Base-by-base conservation (phyloP, 352 stramenopile species). In the Thraustochytrium striatum region DNA sequence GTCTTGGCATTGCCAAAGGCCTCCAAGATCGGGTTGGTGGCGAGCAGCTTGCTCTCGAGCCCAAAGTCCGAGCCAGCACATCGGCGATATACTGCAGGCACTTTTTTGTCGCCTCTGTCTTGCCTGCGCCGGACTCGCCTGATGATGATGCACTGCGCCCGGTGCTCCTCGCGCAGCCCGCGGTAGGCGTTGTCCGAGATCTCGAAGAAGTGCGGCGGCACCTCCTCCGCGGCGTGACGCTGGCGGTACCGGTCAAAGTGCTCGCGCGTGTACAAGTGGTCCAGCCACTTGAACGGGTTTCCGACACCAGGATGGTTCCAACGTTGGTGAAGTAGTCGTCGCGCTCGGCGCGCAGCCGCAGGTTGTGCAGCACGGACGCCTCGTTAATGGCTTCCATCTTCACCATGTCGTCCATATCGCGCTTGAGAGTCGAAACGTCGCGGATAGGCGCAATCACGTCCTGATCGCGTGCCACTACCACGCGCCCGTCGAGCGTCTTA, bases 1-100 rank as follows among this genome's bases (percentile, higher is more conserved):
- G 95, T 98, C 39, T 94, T 90, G 53, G 95, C 95, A 83, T 99
- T 99, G 79, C 96, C 96, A 85, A 99, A 99, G 1, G 93, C 93
- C 85, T 99, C 96, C 16, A 99, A 87, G 68, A 99, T 95, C 50
- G 96, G 95, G 85, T 99, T 99, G 5, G 93, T 97, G 55, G 93
- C 96, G 38, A 99, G 57, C 39, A 85, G 57, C 41, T 50, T 69
- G 47, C 85, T 59, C 62, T 87, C 72, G 25, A 85, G 65, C 28
- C 65, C 65, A 38, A 30, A 11, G 1, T 70, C 57, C 21, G 68
- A 72, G 47, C 69, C 35, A 1, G 32, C 35, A 97, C 90, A 36
- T 89, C 96, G 5, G 94, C 92, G 35, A 98, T 83, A 84, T 97
- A 98, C 78, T 96, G 87, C 86, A 98, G 93, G 32, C 96, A 89